Evolutionary conservation across 2,329 filamentous ascomycete species (phyloP), one percentile per base, ranked within the genome.

Genomic region (Ascochyta lentis): DNA sequence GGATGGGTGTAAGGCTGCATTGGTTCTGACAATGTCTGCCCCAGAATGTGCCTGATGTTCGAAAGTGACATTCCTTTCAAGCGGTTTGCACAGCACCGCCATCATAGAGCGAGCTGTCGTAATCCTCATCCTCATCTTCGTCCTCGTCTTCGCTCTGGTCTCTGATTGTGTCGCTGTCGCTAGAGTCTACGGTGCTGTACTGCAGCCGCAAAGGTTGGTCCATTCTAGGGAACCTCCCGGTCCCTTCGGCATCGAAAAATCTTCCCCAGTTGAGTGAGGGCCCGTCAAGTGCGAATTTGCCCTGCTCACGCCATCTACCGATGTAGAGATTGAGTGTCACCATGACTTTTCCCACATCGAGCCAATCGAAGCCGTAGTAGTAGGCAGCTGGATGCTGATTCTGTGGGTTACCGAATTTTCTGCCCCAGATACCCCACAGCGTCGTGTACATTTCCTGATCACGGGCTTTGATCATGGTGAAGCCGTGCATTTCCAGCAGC

Each of bases 311-410:
- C 59, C 63, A 72, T 40, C 70, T 44, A 10, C 69, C 69, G 41
- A 73, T 70, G 51, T 65, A 72, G 24, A 70, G 35, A 19, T 71
- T 72, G 15, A 72, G 56, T 49, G 65, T 66, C 13, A 66, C 56
- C 29, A 71, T 56, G 15, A 70, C 66, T 31, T 67, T 66, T 38
- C 54, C 52, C 2, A 70, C 31, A 7, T 67, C 62, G 12, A 52
- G 34, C 54, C 42, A 55, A 34, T 51, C 47, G 53, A 69, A 70
- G 16, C 60, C 63, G 41, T 67, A 72, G 52, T 69, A 70, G 23
- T 54, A 41, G 3, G 46, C 58, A 10, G 59, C 62, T 13, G 38
- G 48, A 7, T 43, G 38, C 23, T 50, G 45, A 4, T 43, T 50
- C 4, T 44, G 48, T 4, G 47, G 37, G 3, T 38, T 51, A 16